phyloP scores from a whole-genome alignment of 208 protist genomes.

The Acanthamoeba sp. region DNA sequence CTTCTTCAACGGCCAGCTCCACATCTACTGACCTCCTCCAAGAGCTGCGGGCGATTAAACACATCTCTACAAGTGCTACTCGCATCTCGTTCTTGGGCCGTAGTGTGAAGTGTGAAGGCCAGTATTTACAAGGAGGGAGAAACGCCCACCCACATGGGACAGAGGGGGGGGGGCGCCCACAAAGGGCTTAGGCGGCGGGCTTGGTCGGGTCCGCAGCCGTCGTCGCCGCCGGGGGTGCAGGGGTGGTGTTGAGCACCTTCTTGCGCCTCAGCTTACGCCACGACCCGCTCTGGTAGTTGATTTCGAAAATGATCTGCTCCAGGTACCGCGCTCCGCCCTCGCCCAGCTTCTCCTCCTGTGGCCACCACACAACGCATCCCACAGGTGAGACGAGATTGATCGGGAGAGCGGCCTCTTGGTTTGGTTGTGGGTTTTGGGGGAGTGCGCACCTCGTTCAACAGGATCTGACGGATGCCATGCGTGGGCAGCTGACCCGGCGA shows the following conservation, averaged over 20 bases:
- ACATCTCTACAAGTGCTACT: not conserved
- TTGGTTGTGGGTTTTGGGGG: too few relatives aligned
- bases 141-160: not conserved
- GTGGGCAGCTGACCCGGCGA: not conserved
- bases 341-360: slow-evolving; percentile 26
- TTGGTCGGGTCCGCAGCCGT: not conserved
- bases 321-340: slow-evolving; percentile 39
- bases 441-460: slow-evolving; percentile 36
- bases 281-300: slow-evolving; percentile 63
- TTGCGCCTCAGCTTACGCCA: slow-evolving; percentile 60
- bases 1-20: slow-evolving; percentile 63
- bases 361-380: not conserved
- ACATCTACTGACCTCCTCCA: slow-evolving; percentile 60
- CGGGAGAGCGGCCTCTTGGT: too few relatives aligned
- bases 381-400: too few relatives aligned
- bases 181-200: not conserved
- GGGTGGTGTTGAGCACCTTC: not conserved
- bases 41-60: too few relatives aligned
- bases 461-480: slow-evolving; percentile 10
- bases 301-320: slow-evolving; percentile 69
- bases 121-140: too few relatives aligned
- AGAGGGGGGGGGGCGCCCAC: too few relatives aligned
- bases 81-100: too few relatives aligned
- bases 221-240: not conserved
- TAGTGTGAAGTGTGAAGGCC: too few relatives aligned